phyloP scores from a whole-genome alignment of 208 protist genomes.

The Acanthamoeba healyi region DNA sequence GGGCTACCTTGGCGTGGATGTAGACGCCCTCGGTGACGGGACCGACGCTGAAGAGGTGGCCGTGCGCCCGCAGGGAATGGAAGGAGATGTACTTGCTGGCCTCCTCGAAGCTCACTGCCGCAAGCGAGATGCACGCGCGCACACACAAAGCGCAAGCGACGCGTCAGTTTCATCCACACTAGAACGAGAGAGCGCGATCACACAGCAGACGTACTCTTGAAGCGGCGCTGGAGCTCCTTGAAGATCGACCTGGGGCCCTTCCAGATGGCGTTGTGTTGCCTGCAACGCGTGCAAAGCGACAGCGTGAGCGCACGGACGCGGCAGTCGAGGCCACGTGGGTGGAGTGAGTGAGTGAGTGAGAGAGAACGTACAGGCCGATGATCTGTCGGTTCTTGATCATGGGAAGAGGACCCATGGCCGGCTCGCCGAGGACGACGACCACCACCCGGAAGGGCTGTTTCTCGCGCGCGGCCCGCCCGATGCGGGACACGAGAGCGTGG shows the following conservation, averaged over 20 bases:
- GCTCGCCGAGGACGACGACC: constrained; percentile 78
- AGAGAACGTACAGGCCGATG: constrained; percentile 52
- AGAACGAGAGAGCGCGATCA: too few relatives aligned
- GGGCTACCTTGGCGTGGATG: constrained; percentile 82
- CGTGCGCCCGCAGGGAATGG: constrained; percentile 77
- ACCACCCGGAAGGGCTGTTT: constrained; percentile 77
- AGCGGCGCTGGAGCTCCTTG: not conserved
- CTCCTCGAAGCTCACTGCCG: constrained; percentile 48
- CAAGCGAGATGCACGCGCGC: too few relatives aligned
- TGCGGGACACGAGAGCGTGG: constrained; percentile 78
- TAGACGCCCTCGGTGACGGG: constrained; percentile 83
- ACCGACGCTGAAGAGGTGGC: constrained; percentile 23
- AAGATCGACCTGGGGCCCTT: constrained; percentile 53
- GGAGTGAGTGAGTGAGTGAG: not conserved
- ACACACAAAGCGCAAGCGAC: not conserved
- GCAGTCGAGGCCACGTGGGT: too few relatives aligned
- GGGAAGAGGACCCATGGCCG: constrained; percentile 44
- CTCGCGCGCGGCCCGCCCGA: constrained; percentile 48
- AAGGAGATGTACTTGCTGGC: constrained; percentile 81
- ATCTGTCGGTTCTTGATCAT: constrained; percentile 62
- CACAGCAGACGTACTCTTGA: constrained; percentile 16
- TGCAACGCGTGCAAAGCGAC: too few relatives aligned
- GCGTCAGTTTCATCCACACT: not conserved
- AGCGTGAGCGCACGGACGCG: too few relatives aligned
- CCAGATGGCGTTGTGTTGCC: constrained; percentile 64